phyloP scores from a whole-genome alignment of 2,329 filamentous ascomycete species.

The Aspergillus ochraceoroseus region DNA sequence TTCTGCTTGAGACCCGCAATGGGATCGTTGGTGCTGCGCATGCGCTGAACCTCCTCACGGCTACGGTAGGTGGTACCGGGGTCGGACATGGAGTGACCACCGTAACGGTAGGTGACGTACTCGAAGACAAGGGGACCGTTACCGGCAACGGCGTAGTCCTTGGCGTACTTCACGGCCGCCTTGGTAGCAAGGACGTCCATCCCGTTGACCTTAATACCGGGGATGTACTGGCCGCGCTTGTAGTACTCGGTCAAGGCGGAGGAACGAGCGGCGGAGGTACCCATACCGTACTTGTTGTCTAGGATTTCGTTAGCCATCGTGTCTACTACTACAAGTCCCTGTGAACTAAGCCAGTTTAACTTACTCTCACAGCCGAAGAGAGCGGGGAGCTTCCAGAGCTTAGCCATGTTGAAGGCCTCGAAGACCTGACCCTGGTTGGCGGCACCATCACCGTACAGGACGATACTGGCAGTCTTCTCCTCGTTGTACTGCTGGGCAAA shows the following conservation, averaged over 20 bases:
- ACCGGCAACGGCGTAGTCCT: constrained; percentile 74
- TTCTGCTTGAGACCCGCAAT: constrained; percentile 98
- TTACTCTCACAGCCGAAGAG: constrained; percentile 97
- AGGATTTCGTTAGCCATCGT: constrained; percentile 4
- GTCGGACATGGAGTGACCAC: constrained; percentile 99
- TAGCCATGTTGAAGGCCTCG: constrained; percentile 99
- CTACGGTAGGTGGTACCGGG: constrained; percentile 98
- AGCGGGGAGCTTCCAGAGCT: constrained; percentile 93
- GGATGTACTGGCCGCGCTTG: constrained; percentile 99
- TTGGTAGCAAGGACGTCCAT: constrained; percentile 99
- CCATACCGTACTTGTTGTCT: constrained; percentile 99
- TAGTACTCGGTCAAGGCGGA: constrained; percentile 99
- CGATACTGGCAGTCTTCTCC: constrained; percentile 78
- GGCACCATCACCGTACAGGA: constrained; percentile 95
- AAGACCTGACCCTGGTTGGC: constrained; percentile 99
- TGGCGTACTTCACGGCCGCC: constrained; percentile 89
- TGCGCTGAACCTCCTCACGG: constrained; percentile 98
- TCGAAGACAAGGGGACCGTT: constrained; percentile 95
- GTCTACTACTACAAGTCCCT: too few relatives aligned
- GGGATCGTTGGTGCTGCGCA: constrained; percentile 97
- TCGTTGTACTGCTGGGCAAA: constrained; percentile 94
- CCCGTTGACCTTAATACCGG: constrained; percentile 97
- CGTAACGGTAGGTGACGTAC: constrained; percentile 99
- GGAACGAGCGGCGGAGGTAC: constrained; percentile 88
- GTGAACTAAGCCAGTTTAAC: too few relatives aligned